phyloP scores from a whole-genome alignment of 1,284 basidiomycete genomes.

The Inonotus obliquus region DNA sequence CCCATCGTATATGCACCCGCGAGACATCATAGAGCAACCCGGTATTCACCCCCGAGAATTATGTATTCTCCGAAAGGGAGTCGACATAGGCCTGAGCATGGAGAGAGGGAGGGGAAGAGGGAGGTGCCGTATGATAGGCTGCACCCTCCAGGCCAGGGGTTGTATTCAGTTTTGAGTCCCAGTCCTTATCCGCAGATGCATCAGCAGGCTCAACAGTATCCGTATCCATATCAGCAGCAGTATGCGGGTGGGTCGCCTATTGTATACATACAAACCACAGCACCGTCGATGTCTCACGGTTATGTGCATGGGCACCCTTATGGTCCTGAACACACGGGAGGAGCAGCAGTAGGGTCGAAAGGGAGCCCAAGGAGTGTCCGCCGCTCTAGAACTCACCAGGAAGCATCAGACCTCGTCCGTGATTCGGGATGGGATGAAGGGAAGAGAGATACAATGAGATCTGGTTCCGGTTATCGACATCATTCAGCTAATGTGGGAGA shows the following conservation, averaged over 20 bases:
- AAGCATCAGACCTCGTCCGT: background rate
- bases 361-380: conserved; percentile 4
- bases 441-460: background rate
- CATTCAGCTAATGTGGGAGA: background rate
- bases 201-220: background rate
- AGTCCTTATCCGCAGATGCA: background rate
- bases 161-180: background rate
- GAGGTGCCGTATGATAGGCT: conserved; percentile 24
- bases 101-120: conserved; percentile 23
- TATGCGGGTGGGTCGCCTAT: conserved; percentile 26
- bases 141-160: conserved; percentile 11
- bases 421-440: conserved; percentile 1
- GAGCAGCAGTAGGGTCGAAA: background rate
- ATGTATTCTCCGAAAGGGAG: conserved; percentile 37
- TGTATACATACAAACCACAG: background rate
- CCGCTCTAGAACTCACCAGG: conserved; percentile 4
- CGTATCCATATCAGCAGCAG: conserved; percentile 27
- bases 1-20: conserved; percentile 50
- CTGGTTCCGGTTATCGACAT: background rate
- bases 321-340: background rate
- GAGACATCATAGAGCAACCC: conserved; percentile 34
- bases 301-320: background rate
- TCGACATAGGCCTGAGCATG: no score
- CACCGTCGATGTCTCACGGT: background rate
- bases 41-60: conserved; percentile 48